Evolutionary conservation across 2,329 filamentous ascomycete species (phyloP), one percentile per base, ranked within the genome.

Genomic region (Ophiostoma sp.): DNA sequence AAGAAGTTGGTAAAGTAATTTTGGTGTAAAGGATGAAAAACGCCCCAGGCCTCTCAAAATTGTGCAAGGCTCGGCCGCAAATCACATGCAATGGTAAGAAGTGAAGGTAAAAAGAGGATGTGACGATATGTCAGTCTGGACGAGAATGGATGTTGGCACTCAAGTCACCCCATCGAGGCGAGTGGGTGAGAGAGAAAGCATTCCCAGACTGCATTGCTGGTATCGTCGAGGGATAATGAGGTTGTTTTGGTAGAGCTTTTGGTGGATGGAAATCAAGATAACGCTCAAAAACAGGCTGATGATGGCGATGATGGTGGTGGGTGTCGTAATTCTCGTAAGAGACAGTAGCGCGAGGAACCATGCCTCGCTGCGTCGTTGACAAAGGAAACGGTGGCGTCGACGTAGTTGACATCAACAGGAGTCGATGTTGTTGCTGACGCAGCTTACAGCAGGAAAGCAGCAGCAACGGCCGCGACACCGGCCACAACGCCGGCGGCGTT

Each of bases 401-500:
- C 8, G 33, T 36, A 36, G 33, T 4, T 8, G 33, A 36, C 33
- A 36, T 36, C 33, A 36, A 4, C n/a, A n/a, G n/a, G n/a, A n/a
- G n/a, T n/a, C n/a, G 79, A 79, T 79, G 28, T 63, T n/a, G n/a
- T 9, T 22, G 50, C 7, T 52, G 5, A n/a, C 50, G 5, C n/a
- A 55, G 50, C 8, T 83, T 87, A 90, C 79, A 89, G 80, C 73
- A 89, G 75, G n/a, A 83, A 85, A 19, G 84, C 84, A 64, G 82
- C 82, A n/a, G 86, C 74, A 68, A 75, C 36, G 42, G 69, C 69
- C 17, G 70, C 74, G 2, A 71, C 78, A 77, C 88, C 84, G 70
- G 86, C 87, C 45, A 84, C 78, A 76, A 87, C 83, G 71, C 86
- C 87, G 59, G 84, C 84, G 63, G 87, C 78, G 70, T 85, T 87